Base-by-base conservation (phyloP, 352 stramenopile species). In the Blastocystis sp. region DNA sequence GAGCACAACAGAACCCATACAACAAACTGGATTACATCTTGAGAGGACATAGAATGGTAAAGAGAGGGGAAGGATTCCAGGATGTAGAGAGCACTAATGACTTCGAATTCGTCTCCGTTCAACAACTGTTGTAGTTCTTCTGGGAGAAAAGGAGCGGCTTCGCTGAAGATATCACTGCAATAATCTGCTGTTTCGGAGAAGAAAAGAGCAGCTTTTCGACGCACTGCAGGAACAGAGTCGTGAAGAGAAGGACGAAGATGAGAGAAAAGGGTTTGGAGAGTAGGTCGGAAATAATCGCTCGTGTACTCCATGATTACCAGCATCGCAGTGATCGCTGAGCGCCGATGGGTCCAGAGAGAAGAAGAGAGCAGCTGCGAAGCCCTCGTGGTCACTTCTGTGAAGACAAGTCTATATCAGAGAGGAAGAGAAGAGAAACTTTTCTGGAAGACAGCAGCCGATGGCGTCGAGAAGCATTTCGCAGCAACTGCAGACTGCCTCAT, bases 301-400 rank as follows among this genome's bases (percentile, higher is more conserved):
- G 73, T 85, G 73, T 85, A 85, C 37, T 85, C 73, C 73, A 85
- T 85, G 45, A 85, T 66, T n/a, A 85, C 73, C 37, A 85, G 73
- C 73, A 85, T 66, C n/a, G 73, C 9, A 6, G 50, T 66, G 5
- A 85, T 16, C 20, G 73, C 73, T 0, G 73, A 41, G 56, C 73
- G 53, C 13, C 73, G 73, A 20, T 64, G 53, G 37, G 45, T 30
- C 73, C 73, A 85, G 37, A 54, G 43, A 9, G 73, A 13, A 8
- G 73, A 85, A n/a, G 9, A 30, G 2, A 85, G 26, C 6, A 26
- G 53, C 55, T 55, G 53, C 50, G 53, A 62, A n/a, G 73, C 73
- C 7, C n/a, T 13, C n/a, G n/a, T 4, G 16, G 43, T 39, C 73
- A 85, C 73, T 9, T 24, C 63, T 8, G 6, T 34, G 24, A 20